Evolutionary conservation across 148 eudicot genomes (phyloP), one percentile per base, ranked within the genome.

Genomic region (Rhododendron williamsianum): DNA sequence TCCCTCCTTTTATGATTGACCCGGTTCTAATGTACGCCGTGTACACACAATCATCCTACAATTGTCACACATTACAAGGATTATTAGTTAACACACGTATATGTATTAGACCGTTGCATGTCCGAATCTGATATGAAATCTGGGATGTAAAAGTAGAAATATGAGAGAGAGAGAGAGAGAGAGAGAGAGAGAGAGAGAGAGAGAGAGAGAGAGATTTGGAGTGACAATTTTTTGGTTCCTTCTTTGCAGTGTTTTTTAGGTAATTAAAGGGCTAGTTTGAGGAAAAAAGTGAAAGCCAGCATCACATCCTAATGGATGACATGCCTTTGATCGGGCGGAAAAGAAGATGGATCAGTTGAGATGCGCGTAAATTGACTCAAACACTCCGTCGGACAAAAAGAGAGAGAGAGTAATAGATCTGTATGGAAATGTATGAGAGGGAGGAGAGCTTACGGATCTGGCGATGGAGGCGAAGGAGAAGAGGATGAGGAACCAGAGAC

Each of bases 21-120:
- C 98, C 96, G n/a, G 98, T 96, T 81, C 96, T 65, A 0, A 93
- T 81, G 92, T 94, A 96, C 3, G 88, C 89, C 6, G 93, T 91
- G 92, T 92, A 96, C 56, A 95, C 98, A 63, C 98, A 95, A 11
- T 89, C 89, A 78, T 87, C 72, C 91, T 89, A 74, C 77, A 76
- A n/a, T 83, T 71, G 46, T 12, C 58, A 78, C 45, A 2, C 80
- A 10, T 4, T 2, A 16, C 43, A 35, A 51, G 35, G 79, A 43
- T 41, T 21, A 15, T 6, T 43, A 0, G 8, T 69, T 6, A 35
- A 51, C 25, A 21, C 13, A 60, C 12, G 3, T 4, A 67, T n/a
- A 23, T 8, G 11, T 63, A 8, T 13, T 23, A 60, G 25, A 21
- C 2, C 9, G 9, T 19, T 56, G 2, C 0, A 2, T 6, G 67